Evolutionary conservation across 1,139 yeast genomes (phyloP).

Genomic region (Geotrichum bryndzae): DNA sequence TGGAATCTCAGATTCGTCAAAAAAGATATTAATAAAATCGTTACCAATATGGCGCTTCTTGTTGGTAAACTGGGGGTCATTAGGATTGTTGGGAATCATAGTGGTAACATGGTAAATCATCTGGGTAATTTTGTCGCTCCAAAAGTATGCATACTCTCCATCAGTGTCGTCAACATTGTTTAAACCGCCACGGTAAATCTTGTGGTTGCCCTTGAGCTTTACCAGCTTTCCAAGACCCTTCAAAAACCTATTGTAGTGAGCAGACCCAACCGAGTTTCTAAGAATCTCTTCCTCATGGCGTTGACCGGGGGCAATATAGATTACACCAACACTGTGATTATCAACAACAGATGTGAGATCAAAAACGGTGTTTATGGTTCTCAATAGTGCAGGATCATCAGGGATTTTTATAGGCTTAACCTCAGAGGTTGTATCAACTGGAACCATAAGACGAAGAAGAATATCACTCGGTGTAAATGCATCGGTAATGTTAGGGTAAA

Average conservation of each 20-base stretch:
- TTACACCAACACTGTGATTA: conserved; percentile 70
- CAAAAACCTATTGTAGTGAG: conserved; percentile 54
- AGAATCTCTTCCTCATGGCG: conserved; percentile 57
- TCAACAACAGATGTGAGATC: conserved; percentile 77
- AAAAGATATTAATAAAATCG: conserved; percentile 72
- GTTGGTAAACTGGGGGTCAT: conserved; percentile 45
- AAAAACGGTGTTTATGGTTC: conserved; percentile 54
- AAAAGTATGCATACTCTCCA: conserved; percentile 69
- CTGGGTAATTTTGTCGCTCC: conserved; percentile 69
- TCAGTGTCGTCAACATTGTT: conserved; percentile 64
- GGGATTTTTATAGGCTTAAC: conserved; percentile 40
- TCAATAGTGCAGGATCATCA: conserved; percentile 45
- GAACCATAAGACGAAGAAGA: conserved; percentile 40
- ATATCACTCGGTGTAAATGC: conserved; percentile 38
- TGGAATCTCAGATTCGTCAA: conserved; percentile 63
- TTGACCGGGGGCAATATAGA: conserved; percentile 70
- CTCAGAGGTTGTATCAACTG: conserved; percentile 26
- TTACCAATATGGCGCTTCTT: conserved; percentile 87
- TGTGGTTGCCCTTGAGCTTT: conserved; percentile 47
- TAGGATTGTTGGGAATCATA: conserved; percentile 57
- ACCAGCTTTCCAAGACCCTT: conserved; percentile 54
- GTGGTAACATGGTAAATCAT: conserved; percentile 74
- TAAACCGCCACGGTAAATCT: conserved; percentile 71
- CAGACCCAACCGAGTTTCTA: conserved; percentile 59
- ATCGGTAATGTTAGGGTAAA: conserved; percentile 1